A percentile compares a stretch with the other conserved stretches of the same genome.
Conservation (phyloP, 371 early-diverging fungal genomes). For the Thermomucor indicae-seudaticae region DNA sequence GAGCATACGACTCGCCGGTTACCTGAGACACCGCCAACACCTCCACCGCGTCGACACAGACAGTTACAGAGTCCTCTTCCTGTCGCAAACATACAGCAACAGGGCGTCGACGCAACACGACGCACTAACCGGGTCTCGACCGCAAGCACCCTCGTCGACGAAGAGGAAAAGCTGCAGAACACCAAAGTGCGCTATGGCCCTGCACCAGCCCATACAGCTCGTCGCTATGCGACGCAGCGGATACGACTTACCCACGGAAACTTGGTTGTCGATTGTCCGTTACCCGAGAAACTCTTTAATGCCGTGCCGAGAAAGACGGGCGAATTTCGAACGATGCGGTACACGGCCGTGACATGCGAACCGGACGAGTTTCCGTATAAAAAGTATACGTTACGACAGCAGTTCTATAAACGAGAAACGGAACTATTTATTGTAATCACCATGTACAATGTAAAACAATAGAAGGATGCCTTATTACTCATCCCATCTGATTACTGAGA, state of each 20-base stretch:
- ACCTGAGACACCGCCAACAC: background rate
- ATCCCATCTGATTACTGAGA: too few relatives aligned
- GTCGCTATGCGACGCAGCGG: conserved; percentile 17
- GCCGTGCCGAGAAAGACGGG: conserved; percentile 36
- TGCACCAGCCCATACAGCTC: conserved; percentile 28
- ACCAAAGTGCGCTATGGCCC: conserved; percentile 31
- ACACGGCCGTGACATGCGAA: conserved; percentile 67
- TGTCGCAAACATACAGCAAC: background rate
- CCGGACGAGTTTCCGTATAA: conserved; percentile 50
- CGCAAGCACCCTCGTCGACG: conserved; percentile 3
- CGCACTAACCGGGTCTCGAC: background rate
- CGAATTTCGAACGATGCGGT: conserved; percentile 69
- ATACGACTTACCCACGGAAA: conserved; percentile 61
- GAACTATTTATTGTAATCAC: conserved; percentile 69
- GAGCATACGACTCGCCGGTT: background rate
- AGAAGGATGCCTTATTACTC: too few relatives aligned
- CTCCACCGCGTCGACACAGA: background rate
- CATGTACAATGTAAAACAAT: conserved; percentile 53
- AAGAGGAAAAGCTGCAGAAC: background rate
- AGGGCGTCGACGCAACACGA: background rate
- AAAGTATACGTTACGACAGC: conserved; percentile 45
- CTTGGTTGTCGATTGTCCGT: conserved; percentile 49
- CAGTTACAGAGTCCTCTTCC: background rate
- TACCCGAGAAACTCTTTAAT: conserved; percentile 40
- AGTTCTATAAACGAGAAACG: conserved; percentile 44